These are phyloP conservation scores for Ensete ventricosum DNA, from an alignment of 176 grass and related monocot species.

Conservation along the genomic window DNA sequence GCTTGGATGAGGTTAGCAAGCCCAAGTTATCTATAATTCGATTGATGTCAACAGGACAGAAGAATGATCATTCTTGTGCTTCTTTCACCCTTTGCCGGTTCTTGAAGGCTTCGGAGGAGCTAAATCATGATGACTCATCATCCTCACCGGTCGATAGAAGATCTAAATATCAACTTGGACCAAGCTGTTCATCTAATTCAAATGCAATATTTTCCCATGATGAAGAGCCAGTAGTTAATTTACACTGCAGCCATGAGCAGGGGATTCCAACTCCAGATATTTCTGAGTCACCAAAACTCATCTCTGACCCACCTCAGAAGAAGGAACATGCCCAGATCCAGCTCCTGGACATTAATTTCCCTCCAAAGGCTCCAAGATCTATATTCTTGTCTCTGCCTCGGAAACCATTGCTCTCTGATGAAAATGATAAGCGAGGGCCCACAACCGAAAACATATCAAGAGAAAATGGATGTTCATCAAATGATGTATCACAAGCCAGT, in stretches of 20 bases:
- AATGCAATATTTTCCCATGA: conserved; percentile 39
- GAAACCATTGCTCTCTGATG: conserved; percentile 76
- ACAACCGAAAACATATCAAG: conserved; percentile 40
- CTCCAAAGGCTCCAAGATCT: conserved; percentile 54
- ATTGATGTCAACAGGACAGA: conserved; percentile 35
- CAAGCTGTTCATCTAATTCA: conserved; percentile 41
- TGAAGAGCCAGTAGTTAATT: conserved; percentile 55
- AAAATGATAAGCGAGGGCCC: conserved; percentile 39
- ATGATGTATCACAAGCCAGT: conserved; percentile 32
- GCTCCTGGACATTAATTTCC: conserved; percentile 49
- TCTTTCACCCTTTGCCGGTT: conserved; percentile 49
- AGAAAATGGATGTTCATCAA: conserved; percentile 31
- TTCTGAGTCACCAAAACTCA: conserved; percentile 46
- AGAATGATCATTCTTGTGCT: conserved; percentile 46
- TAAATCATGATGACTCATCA: conserved; percentile 45
- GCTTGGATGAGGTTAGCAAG: conserved; percentile 76
- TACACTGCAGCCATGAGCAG: conserved; percentile 46
- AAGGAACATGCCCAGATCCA: conserved; percentile 33
- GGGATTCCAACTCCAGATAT: conserved; percentile 51
- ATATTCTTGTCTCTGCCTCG: conserved; percentile 70
- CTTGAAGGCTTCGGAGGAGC: conserved; percentile 40
- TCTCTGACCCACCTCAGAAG: conserved; percentile 38
- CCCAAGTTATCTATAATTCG: conserved; percentile 54
- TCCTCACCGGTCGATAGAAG: conserved; percentile 31
- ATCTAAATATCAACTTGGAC: conserved; percentile 40